Conservation (phyloP, 768 basidiomycete species). For the Mycena epipterygia region DNA sequence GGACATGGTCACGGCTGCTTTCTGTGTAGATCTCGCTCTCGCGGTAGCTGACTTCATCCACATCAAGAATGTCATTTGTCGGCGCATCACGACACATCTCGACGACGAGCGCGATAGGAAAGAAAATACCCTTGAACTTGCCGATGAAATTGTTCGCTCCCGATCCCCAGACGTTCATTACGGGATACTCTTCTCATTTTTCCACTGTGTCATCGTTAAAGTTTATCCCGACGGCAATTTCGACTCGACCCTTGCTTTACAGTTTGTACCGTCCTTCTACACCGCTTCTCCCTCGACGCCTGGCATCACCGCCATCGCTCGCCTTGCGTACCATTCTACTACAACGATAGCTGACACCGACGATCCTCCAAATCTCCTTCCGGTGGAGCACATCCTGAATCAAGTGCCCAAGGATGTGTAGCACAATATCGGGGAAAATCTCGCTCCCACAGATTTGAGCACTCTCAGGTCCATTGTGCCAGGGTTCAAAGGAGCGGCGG, state of each 20-base stretch:
- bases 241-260: constrained; percentile 28
- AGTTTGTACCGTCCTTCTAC: constrained; percentile 37
- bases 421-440: neutral
- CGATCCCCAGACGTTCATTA: too few species aligned
- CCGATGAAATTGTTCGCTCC: too few species aligned
- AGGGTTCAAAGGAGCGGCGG: neutral
- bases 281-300: constrained; percentile 35
- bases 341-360: too few species aligned
- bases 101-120: too few species aligned
- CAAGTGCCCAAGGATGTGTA: constrained; percentile 1
- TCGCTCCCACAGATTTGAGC: neutral
- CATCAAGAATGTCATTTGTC: too few species aligned
- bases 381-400: constrained; percentile 6
- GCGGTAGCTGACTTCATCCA: too few species aligned
- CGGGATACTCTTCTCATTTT: too few species aligned
- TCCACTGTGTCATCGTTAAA: too few species aligned
- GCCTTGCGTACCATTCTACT: constrained; percentile 17
- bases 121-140: too few species aligned
- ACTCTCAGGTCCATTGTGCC: neutral
- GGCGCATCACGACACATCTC: too few species aligned
- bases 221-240: neutral
- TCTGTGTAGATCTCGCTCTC: too few species aligned
- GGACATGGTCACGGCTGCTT: too few species aligned
- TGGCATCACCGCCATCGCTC: constrained; percentile 27
- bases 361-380: neutral